Evolutionary conservation across 345 rosid genomes (phyloP), one percentile per base, ranked within the genome.

Genomic region (Aegle marmelos): DNA sequence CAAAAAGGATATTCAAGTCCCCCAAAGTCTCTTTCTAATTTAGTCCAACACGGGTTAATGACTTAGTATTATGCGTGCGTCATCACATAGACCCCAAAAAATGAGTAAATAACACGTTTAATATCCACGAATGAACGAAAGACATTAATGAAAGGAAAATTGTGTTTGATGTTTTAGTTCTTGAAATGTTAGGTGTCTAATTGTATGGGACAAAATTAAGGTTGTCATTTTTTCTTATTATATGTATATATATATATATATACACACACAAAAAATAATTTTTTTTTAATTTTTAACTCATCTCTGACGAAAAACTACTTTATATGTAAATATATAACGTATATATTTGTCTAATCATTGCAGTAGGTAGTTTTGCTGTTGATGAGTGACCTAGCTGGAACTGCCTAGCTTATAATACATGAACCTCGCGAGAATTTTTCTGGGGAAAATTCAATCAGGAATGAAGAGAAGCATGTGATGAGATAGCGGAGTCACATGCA

Each of bases 331-430:
- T 10, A 11, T 41, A 2, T 41, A 41, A 10, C 48, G 48, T 4
- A 0, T 41, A 10, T 41, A 9, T 75, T 74, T 68, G 48, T 56
- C 57, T 61, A 70, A 21, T 60, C 50, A 60, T 31, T 62, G 68
- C 63, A 68, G 41, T 61, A 19, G 64, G 82, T 68, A 62, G 81
- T 79, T 82, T 76, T 61, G 79, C 75, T 21, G 64, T 16, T 17
- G 36, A 60, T n/a, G 21, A 50, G 6, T 50, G 17, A 41, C 11
- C 16, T 41, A 41, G 48, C 48, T 11, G 48, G 48, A 41, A 16
- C 16, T 41, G 48, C 14, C 14, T n/a, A 19, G 24, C 39, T 64
- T 60, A 9, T 28, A 28, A 7, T 24, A 19, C 21, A 28, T 53
- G 31, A n/a, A 14, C 28, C 6, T 13, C 53, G 30, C 30, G 22